A percentile compares a stretch with the other conserved stretches of the same genome.
These are phyloP conservation scores for Oligophagozyma castellii DNA, from an alignment of 1,139 yeast genomes.

Conservation along the genomic window DNA sequence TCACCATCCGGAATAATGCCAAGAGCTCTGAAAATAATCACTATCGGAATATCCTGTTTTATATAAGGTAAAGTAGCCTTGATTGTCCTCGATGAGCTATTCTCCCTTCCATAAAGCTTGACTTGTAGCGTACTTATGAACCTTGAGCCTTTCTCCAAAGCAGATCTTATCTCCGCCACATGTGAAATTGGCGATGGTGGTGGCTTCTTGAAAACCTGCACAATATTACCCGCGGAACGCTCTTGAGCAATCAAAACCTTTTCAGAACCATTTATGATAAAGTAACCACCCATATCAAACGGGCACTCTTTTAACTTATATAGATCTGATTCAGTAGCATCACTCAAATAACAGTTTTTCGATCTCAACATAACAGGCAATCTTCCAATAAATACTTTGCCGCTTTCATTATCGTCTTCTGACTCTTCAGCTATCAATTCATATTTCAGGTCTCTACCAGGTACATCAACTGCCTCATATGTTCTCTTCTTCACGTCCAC, in stretches of 20 bases:
- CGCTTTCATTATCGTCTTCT: conserved; percentile 45
- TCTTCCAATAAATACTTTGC: conserved; percentile 83
- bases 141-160: conserved; percentile 92
- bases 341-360: conserved; percentile 87
- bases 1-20: conserved; percentile 99
- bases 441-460: conserved; percentile 63
- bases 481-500: conserved; percentile 93
- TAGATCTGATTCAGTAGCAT: conserved; percentile 85
- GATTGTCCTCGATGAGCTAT: conserved; percentile 65
- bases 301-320: conserved; percentile 97
- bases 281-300: conserved; percentile 98
- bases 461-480: conserved; percentile 66
- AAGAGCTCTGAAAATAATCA: conserved; percentile 89
- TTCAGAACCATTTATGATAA: conserved; percentile 95
- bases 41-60: conserved; percentile 92
- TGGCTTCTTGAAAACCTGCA: conserved; percentile 94
- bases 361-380: conserved; percentile 97
- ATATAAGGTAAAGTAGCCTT: conserved; percentile 94
- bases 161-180: conserved; percentile 92
- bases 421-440: conserved; percentile 33
- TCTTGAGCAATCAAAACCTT: conserved; percentile 97
- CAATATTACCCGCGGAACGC: conserved; percentile 95
- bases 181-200: conserved; percentile 96
- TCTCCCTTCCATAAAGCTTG: conserved; percentile 77
- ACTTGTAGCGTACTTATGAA: conserved; percentile 90